phyloP scores from a whole-genome alignment of 192 early-diverging fungal genomes.

The Spizellomyces punctatus region DNA sequence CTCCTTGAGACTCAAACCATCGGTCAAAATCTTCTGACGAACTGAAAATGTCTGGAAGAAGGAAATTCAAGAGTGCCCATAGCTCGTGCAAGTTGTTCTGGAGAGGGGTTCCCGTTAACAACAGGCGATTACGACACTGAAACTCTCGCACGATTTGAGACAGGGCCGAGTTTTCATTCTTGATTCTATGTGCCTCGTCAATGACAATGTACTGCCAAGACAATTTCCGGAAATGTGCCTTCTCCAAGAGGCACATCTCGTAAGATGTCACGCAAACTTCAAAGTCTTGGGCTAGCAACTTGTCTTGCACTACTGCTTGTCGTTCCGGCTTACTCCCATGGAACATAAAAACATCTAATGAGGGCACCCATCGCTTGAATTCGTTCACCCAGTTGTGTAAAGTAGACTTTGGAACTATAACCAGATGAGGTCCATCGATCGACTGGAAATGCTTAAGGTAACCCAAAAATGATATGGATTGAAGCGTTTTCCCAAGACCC shows the following conservation, averaged over 20 bases:
- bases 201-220: conserved; percentile 79
- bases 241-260: conserved; percentile 93
- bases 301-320: conserved; percentile 32
- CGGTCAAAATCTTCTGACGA: conserved; percentile 91
- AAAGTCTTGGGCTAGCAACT: conserved; percentile 54
- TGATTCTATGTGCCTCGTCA: conserved; percentile 82
- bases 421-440: conserved; percentile 84
- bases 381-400: conserved; percentile 96
- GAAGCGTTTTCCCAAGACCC: conserved; percentile 96
- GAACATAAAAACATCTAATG: conserved; percentile 82
- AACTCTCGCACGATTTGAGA: conserved; percentile 94
- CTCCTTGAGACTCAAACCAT: conserved; percentile 85
- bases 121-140: conserved; percentile 80
- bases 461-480: conserved; percentile 95
- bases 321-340: conserved; percentile 83
- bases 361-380: conserved; percentile 90
- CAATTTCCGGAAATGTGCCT: conserved; percentile 77
- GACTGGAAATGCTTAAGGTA: conserved; percentile 85
- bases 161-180: conserved; percentile 93
- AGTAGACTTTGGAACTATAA: conserved; percentile 96
- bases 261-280: conserved; percentile 96
- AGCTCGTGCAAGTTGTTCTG: conserved; percentile 95
- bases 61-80: conserved; percentile 98
- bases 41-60: conserved; percentile 96
- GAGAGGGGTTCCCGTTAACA: conserved; percentile 94